These are phyloP conservation scores for Suillus plorans DNA, from an alignment of 768 basidiomycete species.

Conservation along the genomic window DNA sequence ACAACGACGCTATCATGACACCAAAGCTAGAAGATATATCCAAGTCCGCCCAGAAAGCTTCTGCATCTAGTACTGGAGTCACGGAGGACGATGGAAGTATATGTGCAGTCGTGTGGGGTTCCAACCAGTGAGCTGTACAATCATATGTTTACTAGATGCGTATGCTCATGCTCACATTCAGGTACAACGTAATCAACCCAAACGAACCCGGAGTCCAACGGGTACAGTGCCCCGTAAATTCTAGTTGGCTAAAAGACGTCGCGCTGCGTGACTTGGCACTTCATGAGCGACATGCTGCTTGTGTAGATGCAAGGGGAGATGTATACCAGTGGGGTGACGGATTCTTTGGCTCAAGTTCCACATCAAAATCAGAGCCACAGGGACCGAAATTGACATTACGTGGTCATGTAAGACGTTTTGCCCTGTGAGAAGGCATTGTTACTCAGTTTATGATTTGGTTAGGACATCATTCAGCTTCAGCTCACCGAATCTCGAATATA, in stretches of 20 bases:
- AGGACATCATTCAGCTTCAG: conserved; percentile 73
- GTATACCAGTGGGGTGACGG: conserved; percentile 84
- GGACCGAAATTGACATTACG: conserved; percentile 55
- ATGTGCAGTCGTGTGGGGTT: conserved; percentile 67
- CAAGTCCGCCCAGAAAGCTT: conserved; percentile 3
- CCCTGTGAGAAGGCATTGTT: background rate
- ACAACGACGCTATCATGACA: conserved; percentile 33
- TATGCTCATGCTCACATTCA: conserved; percentile 23
- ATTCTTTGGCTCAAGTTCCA: conserved; percentile 41
- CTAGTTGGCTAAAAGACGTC: conserved; percentile 60
- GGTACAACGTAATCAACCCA: conserved; percentile 47
- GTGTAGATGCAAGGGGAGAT: conserved; percentile 77
- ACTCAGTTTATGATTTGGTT: background rate
- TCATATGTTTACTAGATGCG: background rate
- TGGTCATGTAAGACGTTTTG: conserved; percentile 52
- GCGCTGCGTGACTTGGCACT: conserved; percentile 74
- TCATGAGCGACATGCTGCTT: conserved; percentile 66
- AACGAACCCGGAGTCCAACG: conserved; percentile 36
- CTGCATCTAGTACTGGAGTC: conserved; percentile 23
- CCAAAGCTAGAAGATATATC: conserved; percentile 7
- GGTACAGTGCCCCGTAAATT: conserved; percentile 50
- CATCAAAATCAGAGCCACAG: conserved; percentile 23
- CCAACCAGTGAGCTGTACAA: conserved; percentile 54
- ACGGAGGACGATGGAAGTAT: conserved; percentile 32
- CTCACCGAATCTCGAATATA: conserved; percentile 62